phyloP scores from a whole-genome alignment of 371 early-diverging fungal genomes.

The Rhizopus sp. region DNA sequence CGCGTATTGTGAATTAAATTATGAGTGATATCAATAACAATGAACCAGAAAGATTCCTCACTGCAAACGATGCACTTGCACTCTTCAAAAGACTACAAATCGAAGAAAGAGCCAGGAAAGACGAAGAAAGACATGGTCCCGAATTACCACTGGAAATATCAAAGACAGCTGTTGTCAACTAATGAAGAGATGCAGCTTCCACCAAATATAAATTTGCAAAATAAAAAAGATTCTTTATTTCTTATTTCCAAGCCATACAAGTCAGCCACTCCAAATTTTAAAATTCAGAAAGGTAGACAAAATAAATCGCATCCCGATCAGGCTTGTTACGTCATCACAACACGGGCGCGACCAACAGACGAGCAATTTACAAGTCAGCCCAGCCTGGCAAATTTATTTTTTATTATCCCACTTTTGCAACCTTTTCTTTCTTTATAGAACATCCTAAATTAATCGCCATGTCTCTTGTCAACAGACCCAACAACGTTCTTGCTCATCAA shows the following conservation, averaged over 20 bases:
- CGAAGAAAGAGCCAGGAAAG: not conserved
- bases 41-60: conserved; percentile 1
- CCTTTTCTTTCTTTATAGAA: not conserved
- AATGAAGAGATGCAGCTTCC: too few relatives aligned
- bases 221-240: too few relatives aligned
- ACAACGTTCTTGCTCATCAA: conserved; percentile 67
- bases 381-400: conserved; percentile 4
- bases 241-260: too few relatives aligned
- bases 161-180: too few relatives aligned
- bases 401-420: not conserved
- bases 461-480: conserved; percentile 66
- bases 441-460: conserved; percentile 16
- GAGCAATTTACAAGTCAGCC: not conserved
- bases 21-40: conserved; percentile 2
- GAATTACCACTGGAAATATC: too few relatives aligned
- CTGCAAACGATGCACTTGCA: not conserved
- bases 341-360: too few relatives aligned
- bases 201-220: too few relatives aligned
- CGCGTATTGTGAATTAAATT: conserved; percentile 2
- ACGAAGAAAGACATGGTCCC: not conserved
- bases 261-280: too few relatives aligned
- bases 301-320: too few relatives aligned
- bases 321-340: too few relatives aligned
- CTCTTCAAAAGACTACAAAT: not conserved
- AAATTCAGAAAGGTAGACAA: too few relatives aligned